Evolutionary conservation across 148 eudicot genomes (phyloP).

Genomic region (Pouteria glomerata): DNA sequence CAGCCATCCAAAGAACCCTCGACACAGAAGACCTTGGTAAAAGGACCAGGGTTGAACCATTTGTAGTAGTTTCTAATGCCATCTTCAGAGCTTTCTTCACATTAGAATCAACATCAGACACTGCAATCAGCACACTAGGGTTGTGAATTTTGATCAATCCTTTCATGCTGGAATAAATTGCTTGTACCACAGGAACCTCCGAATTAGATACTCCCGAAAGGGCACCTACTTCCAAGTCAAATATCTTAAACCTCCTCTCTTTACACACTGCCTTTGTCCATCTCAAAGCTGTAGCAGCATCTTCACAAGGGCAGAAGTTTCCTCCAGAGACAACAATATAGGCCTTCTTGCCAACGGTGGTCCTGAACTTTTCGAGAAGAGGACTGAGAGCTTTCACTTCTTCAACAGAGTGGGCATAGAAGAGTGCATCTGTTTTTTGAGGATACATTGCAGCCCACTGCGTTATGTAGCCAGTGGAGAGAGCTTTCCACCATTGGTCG

Average conservation of each 20-base stretch:
- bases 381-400: constrained; percentile 79
- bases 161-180: constrained; percentile 79
- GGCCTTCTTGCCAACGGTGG: constrained; percentile 80
- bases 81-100: constrained; percentile 80
- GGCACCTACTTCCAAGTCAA: constrained; percentile 74
- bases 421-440: constrained; percentile 83
- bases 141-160: constrained; percentile 78
- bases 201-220: constrained; percentile 55
- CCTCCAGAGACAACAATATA: constrained; percentile 85
- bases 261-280: constrained; percentile 79
- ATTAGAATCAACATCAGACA: constrained; percentile 56
- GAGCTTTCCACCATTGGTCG: constrained; percentile 96
- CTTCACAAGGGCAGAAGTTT: constrained; percentile 66
- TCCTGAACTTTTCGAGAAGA: constrained; percentile 68
- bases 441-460: constrained; percentile 98
- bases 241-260: constrained; percentile 86
- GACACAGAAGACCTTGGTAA: constrained; percentile 63
- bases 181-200: constrained; percentile 77
- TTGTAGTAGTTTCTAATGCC: constrained; percentile 51
- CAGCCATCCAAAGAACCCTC: constrained; percentile 96
- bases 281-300: constrained; percentile 55
- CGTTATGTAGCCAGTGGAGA: constrained; percentile 78
- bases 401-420: constrained; percentile 77
- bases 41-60: constrained; percentile 53
- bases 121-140: constrained; percentile 70